Percentiles rank a stretch among this genome's conserved stretches.
Evolutionary conservation across 108 stramenopile species (phyloP).

Genomic region (Discostella pseudostelligera): DNA sequence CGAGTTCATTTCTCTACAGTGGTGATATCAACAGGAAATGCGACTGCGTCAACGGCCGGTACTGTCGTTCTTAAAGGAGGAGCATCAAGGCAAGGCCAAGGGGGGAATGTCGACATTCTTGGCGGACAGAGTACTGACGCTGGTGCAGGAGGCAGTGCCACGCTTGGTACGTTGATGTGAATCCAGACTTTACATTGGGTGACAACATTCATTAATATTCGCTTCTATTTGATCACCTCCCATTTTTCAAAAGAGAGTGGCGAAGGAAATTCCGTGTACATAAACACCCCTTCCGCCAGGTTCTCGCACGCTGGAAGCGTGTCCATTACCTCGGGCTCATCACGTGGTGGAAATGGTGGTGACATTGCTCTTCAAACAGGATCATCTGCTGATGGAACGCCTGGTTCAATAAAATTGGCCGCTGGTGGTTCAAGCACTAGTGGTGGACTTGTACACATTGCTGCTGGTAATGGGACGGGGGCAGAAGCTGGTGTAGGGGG

Average conservation of each 20-base stretch:
- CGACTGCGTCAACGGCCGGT: conserved; percentile 15
- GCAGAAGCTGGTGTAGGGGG: conserved; percentile 8
- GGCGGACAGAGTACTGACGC: conserved; percentile 18
- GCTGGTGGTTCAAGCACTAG: conserved; percentile 14
- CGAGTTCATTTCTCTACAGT: no score
- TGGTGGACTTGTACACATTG: conserved; percentile 15
- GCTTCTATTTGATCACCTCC: neutral
- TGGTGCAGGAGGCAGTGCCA: conserved; percentile 21
- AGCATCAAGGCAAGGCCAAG: conserved; percentile 10
- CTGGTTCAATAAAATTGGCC: conserved; percentile 18
- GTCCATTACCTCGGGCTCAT: conserved; percentile 20
- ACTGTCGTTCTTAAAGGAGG: conserved; percentile 19
- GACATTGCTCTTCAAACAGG: conserved; percentile 13
- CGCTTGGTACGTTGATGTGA: conserved; percentile 17
- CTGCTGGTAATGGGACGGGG: conserved; percentile 13
- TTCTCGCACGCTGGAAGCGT: conserved; percentile 11
- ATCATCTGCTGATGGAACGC: conserved; percentile 16
- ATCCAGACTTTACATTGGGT: neutral
- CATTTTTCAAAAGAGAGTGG: conserved; percentile 15
- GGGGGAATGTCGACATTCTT: conserved; percentile 17
- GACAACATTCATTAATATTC: neutral
- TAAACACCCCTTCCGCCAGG: conserved; percentile 21
- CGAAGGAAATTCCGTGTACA: conserved; percentile 16
- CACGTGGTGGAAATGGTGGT: conserved; percentile 5
- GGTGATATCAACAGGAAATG: conserved; percentile 16